phyloP scores from a whole-genome alignment of 2,329 filamentous ascomycete species.

The Xylariaceae sp. region DNA sequence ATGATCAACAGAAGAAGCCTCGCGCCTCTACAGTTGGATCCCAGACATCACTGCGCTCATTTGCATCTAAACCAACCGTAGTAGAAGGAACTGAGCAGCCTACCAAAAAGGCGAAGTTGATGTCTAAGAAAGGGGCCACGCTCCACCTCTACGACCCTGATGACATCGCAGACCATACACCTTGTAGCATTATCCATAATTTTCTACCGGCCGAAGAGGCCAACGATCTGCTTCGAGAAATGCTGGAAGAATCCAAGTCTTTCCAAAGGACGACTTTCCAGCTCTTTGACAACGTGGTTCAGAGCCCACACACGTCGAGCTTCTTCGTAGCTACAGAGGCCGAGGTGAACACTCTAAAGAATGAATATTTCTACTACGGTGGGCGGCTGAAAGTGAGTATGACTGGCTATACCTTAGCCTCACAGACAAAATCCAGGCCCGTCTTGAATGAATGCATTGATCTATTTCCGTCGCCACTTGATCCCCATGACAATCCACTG shows the following conservation, averaged over 20 bases:
- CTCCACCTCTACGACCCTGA: conserved; percentile 76
- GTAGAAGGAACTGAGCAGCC: conserved; percentile 16
- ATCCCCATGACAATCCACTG: background rate
- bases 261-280: conserved; percentile 73
- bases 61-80: conserved; percentile 31
- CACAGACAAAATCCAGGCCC: no score
- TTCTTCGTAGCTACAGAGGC: conserved; percentile 75
- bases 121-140: conserved; percentile 74
- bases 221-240: conserved; percentile 65
- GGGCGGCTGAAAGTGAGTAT: conserved; percentile 54
- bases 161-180: conserved; percentile 76
- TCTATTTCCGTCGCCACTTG: background rate
- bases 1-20: conserved; percentile 29
- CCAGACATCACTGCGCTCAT: conserved; percentile 59
- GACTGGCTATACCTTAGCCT: background rate
- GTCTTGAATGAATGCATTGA: background rate
- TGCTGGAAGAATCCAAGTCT: conserved; percentile 65
- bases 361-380: conserved; percentile 83
- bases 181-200: conserved; percentile 88
- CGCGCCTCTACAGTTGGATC: conserved; percentile 39
- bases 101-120: conserved; percentile 39
- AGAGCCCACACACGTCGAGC: conserved; percentile 75
- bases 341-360: conserved; percentile 64
- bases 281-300: conserved; percentile 80
- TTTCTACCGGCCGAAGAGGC: conserved; percentile 71